phyloP scores from a whole-genome alignment of 768 basidiomycete genomes.

The Lepiota venenata region DNA sequence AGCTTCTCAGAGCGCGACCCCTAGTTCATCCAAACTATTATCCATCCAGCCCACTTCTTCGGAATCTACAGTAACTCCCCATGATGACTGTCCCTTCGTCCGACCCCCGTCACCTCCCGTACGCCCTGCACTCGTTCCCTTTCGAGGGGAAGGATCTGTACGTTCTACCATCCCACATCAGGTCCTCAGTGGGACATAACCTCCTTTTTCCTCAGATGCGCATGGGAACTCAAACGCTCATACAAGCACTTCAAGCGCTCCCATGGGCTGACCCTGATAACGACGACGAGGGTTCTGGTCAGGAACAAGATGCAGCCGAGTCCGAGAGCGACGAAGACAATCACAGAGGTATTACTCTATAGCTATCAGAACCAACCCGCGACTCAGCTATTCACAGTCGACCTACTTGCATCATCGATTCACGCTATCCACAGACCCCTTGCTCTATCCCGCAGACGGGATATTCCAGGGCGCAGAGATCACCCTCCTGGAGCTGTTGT shows the following conservation, averaged over 20 bases:
- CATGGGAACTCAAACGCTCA: constrained; percentile 83
- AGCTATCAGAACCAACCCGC: neutral
- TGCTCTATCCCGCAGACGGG: constrained; percentile 56
- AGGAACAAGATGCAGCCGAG: constrained; percentile 38
- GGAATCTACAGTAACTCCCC: constrained; percentile 11
- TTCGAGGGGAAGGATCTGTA: constrained; percentile 72
- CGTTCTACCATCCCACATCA: constrained; percentile 22
- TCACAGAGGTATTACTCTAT: constrained; percentile 26
- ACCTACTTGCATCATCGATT: constrained; percentile 75
- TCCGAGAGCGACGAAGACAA: constrained; percentile 70
- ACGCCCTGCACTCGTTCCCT: constrained; percentile 47
- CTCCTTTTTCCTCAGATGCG: constrained; percentile 57
- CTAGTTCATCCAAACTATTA: constrained; percentile 24
- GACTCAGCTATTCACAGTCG: constrained; percentile 25
- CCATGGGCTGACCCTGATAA: constrained; percentile 75
- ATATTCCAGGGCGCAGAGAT: constrained; percentile 22
- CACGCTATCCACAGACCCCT: constrained; percentile 85
- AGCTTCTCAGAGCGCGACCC: constrained; percentile 15
- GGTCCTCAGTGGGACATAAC: constrained; percentile 1
- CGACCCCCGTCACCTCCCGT: constrained; percentile 66
- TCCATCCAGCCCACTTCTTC: constrained; percentile 23
- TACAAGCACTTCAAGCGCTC: constrained; percentile 83
- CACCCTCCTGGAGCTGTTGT: constrained; percentile 27
- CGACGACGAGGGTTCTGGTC: constrained; percentile 55
- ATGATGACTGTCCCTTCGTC: constrained; percentile 57